Evolutionary conservation across 108 stramenopile genomes (phyloP).

Genomic region (Nitzschia sp.): DNA sequence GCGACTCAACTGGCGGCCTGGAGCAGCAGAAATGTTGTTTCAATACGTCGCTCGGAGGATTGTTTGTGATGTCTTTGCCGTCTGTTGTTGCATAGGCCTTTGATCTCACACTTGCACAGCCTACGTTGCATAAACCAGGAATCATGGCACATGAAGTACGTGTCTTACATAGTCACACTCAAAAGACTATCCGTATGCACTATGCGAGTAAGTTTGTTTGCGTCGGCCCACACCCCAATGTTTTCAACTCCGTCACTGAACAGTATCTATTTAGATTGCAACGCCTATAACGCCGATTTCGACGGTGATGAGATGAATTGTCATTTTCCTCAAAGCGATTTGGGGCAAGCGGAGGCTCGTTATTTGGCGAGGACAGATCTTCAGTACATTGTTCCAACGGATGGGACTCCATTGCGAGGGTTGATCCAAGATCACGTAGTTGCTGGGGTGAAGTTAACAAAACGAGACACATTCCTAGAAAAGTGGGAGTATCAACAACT

Average conservation of each 20-base stretch:
- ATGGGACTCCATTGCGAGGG: conserved; percentile 96
- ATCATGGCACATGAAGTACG: conserved; percentile 99
- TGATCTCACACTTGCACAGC: conserved; percentile 54
- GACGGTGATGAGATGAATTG: conserved; percentile 99
- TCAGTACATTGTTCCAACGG: conserved; percentile 97
- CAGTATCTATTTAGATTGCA: conserved; percentile 75
- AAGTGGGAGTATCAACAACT: conserved; percentile 95
- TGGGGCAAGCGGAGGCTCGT: conserved; percentile 95
- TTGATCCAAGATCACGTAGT: conserved; percentile 99
- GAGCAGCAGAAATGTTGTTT: conserved; percentile 66
- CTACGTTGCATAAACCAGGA: conserved; percentile 98
- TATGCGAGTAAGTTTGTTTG: conserved; percentile 83
- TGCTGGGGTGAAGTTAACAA: conserved; percentile 95
- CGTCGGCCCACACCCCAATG: neutral
- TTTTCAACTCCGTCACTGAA: neutral
- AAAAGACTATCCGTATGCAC: conserved; percentile 98
- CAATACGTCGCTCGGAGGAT: conserved; percentile 58
- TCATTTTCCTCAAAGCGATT: conserved; percentile 97
- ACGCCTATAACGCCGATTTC: conserved; percentile 99
- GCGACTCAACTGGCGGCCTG: conserved; percentile 55
- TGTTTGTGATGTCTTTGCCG: neutral
- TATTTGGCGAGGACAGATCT: conserved; percentile 92
- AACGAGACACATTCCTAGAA: conserved; percentile 90
- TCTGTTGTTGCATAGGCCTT: neutral
- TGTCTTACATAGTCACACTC: conserved; percentile 90